A percentile compares a stretch with the other conserved stretches of the same genome.
These are phyloP conservation scores for Penstemon davidsonii DNA, from an alignment of 257 asterid species.

Conservation along the genomic window DNA sequence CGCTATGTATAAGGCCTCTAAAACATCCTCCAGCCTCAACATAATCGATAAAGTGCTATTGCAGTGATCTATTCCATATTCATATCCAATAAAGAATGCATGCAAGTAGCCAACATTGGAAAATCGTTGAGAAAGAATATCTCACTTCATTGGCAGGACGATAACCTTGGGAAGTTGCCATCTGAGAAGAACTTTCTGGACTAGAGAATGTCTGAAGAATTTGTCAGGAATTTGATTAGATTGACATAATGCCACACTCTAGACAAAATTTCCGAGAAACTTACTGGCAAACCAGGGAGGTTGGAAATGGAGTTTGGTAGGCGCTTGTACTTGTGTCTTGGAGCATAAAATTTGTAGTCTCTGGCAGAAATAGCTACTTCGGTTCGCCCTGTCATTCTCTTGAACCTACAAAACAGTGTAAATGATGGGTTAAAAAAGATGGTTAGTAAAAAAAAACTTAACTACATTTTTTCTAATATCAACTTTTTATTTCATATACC, in stretches of 20 bases:
- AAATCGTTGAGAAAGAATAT: slow-evolving; percentile 12
- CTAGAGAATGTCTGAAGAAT: slow-evolving; percentile 59
- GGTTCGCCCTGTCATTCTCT: slow-evolving; percentile 85
- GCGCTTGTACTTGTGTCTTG: slow-evolving; percentile 94
- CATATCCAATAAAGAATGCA: slow-evolving; percentile 22
- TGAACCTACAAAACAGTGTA: slow-evolving; percentile 57
- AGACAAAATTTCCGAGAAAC: slow-evolving; percentile 30
- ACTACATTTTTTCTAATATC: neutral
- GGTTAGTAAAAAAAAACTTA: slow-evolving; percentile 1
- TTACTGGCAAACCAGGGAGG: slow-evolving; percentile 76
- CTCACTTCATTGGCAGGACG: slow-evolving; percentile 68
- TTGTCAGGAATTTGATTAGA: slow-evolving; percentile 17
- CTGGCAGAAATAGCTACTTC: slow-evolving; percentile 77
- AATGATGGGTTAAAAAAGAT: slow-evolving; percentile 21
- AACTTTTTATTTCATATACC: neutral
- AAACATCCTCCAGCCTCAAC: slow-evolving; percentile 17
- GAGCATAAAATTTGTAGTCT: slow-evolving; percentile 97
- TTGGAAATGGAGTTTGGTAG: slow-evolving; percentile 65
- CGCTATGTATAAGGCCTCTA: slow-evolving; percentile 13
- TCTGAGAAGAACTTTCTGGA: slow-evolving; percentile 63
- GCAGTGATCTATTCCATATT: slow-evolving; percentile 13
- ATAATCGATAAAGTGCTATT: slow-evolving; percentile 13
- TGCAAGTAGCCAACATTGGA: slow-evolving; percentile 18
- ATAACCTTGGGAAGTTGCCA: slow-evolving; percentile 59
- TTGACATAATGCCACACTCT: slow-evolving; percentile 21